These are phyloP conservation scores for Colletotrichum kahawae DNA, from an alignment of 2,329 filamentous ascomycete species.

Conservation along the genomic window DNA sequence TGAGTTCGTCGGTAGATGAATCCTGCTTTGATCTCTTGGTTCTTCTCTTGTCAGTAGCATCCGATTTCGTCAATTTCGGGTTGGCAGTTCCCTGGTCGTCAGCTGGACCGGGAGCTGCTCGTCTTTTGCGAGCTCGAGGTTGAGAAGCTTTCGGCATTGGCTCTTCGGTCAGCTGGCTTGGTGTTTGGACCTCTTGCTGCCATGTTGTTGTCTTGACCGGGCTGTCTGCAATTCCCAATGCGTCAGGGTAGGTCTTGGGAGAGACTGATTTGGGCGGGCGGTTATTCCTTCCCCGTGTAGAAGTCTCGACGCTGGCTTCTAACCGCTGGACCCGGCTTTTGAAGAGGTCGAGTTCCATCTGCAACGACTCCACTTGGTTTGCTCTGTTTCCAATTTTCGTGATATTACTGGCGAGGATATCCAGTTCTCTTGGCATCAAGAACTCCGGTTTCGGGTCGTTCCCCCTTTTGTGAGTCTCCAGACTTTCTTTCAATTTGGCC, in stretches of 20 bases:
- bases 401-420: conserved; percentile 43
- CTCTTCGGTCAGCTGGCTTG: neutral
- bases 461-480: conserved; percentile 28
- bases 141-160: neutral
- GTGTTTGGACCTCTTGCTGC: neutral
- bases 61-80: neutral
- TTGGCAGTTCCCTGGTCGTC: no score
- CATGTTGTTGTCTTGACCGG: neutral
- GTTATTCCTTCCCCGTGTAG: neutral
- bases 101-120: neutral
- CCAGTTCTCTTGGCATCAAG: conserved; percentile 33
- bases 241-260: neutral
- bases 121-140: neutral
- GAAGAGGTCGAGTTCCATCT: conserved; percentile 47
- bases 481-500: conserved; percentile 31
- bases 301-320: conserved; percentile 27
- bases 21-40: neutral
- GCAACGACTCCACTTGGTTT: conserved; percentile 42
- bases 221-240: neutral
- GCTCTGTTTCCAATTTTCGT: conserved; percentile 42
- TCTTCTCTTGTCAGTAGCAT: neutral
- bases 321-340: conserved; percentile 40
- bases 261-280: neutral
- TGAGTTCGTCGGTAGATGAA: neutral
- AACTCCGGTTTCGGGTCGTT: neutral